phyloP scores from a whole-genome alignment of 371 early-diverging fungal genomes.

The Mortierella sp. region DNA sequence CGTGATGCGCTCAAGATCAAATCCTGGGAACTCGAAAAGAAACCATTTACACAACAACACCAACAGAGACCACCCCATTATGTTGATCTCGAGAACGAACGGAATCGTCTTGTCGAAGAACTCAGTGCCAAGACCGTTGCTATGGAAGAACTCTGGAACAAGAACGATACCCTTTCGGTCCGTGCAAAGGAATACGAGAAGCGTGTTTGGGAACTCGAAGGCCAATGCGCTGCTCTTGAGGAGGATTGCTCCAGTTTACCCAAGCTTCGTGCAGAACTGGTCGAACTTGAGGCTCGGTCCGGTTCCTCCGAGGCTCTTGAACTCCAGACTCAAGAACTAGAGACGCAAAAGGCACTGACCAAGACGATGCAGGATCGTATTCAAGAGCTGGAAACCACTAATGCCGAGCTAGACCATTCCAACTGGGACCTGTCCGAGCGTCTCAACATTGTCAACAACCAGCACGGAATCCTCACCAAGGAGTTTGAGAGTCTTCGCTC shows the following conservation, averaged over 20 bases:
- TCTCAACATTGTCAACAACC: slow-evolving; percentile 47
- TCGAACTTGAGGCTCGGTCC: slow-evolving; percentile 49
- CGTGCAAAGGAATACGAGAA: slow-evolving; percentile 49
- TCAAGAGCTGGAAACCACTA: slow-evolving; percentile 45
- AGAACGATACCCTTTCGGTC: slow-evolving; percentile 39
- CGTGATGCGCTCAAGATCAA: slow-evolving; percentile 47
- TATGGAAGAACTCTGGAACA: slow-evolving; percentile 47
- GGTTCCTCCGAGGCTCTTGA: slow-evolving; percentile 41
- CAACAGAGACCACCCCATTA: slow-evolving; percentile 40
- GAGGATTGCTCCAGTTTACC: slow-evolving; percentile 27
- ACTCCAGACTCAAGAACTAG: slow-evolving; percentile 43
- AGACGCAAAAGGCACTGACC: slow-evolving; percentile 38
- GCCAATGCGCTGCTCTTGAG: slow-evolving; percentile 32
- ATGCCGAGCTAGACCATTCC: slow-evolving; percentile 47
- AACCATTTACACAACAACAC: slow-evolving; percentile 36
- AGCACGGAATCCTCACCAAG: slow-evolving; percentile 38
- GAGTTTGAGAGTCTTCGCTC: slow-evolving; percentile 51
- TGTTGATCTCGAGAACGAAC: slow-evolving; percentile 49
- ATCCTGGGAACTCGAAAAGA: slow-evolving; percentile 42
- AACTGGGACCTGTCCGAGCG: slow-evolving; percentile 47
- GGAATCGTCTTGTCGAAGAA: slow-evolving; percentile 44
- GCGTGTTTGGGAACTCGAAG: slow-evolving; percentile 50
- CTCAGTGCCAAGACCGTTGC: slow-evolving; percentile 45
- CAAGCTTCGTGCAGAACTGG: slow-evolving; percentile 27
- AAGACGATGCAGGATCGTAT: slow-evolving; percentile 47